These are phyloP conservation scores for Ramaria rubella DNA, from an alignment of 768 basidiomycete genomes.

Conservation along the genomic window DNA sequence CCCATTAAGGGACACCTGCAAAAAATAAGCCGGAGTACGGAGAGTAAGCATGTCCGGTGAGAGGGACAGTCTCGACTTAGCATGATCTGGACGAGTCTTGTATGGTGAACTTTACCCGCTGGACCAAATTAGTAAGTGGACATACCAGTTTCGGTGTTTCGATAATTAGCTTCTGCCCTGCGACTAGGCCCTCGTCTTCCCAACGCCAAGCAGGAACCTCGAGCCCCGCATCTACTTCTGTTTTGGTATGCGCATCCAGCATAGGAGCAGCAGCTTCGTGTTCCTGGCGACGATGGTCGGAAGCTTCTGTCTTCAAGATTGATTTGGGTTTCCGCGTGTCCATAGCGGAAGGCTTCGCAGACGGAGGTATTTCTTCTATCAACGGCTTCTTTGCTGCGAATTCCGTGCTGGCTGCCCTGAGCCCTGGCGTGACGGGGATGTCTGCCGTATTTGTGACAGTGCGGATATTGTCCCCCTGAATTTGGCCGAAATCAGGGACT, in stretches of 20 bases:
- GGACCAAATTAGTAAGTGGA: neutral
- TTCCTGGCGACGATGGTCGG: neutral
- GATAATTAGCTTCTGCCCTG: no score
- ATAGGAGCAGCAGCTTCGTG: no score
- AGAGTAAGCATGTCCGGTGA: slow-evolving; percentile 4
- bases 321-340: neutral
- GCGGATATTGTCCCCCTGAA: neutral
- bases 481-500: neutral
- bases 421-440: neutral
- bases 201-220: neutral
- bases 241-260: slow-evolving; percentile 1
- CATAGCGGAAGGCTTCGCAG: neutral
- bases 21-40: slow-evolving; percentile 4
- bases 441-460: neutral
- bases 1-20: slow-evolving; percentile 5
- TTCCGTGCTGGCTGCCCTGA: neutral
- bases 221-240: neutral
- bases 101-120: no score
- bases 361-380: slow-evolving; percentile 39
- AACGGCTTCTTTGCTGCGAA: slow-evolving; percentile 31
- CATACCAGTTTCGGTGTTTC: neutral
- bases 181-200: neutral
- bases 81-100: neutral
- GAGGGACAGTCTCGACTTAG: neutral
- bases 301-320: neutral